Conservation (phyloP, 495 filamentous ascomycete species). For the Neurospora sp. region DNA sequence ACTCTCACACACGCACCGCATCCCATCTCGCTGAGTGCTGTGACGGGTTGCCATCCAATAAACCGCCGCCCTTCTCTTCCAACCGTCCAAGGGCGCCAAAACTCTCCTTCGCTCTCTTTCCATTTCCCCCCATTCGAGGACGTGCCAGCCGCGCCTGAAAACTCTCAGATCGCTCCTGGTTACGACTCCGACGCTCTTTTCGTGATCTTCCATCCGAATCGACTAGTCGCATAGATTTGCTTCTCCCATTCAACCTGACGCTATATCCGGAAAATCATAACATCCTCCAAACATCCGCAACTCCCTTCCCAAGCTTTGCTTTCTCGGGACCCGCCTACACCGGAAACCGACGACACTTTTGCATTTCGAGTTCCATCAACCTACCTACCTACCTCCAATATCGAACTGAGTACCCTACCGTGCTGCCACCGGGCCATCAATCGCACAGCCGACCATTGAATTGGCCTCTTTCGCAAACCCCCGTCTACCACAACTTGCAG, state of each 20-base stretch:
- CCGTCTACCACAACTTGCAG: constrained; percentile 1
- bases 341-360: background rate
- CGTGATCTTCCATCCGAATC: background rate
- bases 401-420: background rate
- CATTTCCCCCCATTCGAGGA: background rate
- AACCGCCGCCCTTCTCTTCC: background rate
- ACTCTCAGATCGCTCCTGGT: background rate
- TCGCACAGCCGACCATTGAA: background rate
- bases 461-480: background rate
- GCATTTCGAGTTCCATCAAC: background rate
- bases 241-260: background rate
- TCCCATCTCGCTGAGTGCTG: background rate
- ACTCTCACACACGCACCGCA: background rate
- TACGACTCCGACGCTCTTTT: background rate
- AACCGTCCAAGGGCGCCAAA: background rate
- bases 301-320: background rate
- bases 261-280: background rate
- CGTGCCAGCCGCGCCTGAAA: background rate
- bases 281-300: background rate
- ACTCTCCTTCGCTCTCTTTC: background rate
- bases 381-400: background rate
- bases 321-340: background rate
- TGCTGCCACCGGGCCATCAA: background rate
- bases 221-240: background rate
- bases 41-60: background rate